A percentile compares a stretch with the other conserved stretches of the same genome.
These are phyloP conservation scores for Pholiota adiposa DNA, from an alignment of 1,284 basidiomycete species.

Conservation along the genomic window DNA sequence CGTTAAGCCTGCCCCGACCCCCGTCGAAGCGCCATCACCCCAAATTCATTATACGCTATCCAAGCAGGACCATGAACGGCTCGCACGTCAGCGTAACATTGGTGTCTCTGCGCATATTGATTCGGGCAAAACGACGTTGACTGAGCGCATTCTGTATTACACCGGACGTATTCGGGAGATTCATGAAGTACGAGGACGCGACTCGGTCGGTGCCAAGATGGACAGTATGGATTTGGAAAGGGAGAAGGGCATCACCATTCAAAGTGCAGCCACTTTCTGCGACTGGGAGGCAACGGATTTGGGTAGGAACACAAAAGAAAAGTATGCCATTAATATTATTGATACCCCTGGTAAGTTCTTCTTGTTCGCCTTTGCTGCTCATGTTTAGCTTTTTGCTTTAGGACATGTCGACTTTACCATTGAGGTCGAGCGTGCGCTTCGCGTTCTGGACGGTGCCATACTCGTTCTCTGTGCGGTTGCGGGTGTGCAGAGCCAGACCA, in stretches of 20 bases:
- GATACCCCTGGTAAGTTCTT: constrained; percentile 85
- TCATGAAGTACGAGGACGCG: constrained; percentile 95
- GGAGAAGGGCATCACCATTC: constrained; percentile 99
- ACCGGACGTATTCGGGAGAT: constrained; percentile 96
- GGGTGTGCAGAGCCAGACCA: constrained; percentile 98
- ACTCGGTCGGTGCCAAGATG: constrained; percentile 99
- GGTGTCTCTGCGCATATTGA: constrained; percentile 94
- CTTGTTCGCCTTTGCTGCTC: neutral
- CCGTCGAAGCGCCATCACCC: constrained; percentile 10
- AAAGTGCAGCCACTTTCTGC: constrained; percentile 97
- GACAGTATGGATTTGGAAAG: constrained; percentile 99
- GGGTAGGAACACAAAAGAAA: constrained; percentile 68
- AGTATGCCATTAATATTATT: constrained; percentile 97
- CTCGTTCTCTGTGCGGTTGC: constrained; percentile 96
- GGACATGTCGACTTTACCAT: constrained; percentile 99
- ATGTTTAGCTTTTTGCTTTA: constrained; percentile 29
- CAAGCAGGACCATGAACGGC: constrained; percentile 57
- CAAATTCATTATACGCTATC: constrained; percentile 43
- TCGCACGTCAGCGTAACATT: constrained; percentile 78
- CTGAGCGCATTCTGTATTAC: constrained; percentile 97
- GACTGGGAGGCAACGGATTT: constrained; percentile 88
- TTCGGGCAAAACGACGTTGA: constrained; percentile 98
- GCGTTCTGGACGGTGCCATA: constrained; percentile 96
- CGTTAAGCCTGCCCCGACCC: constrained; percentile 26
- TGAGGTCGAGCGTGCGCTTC: constrained; percentile 96